phyloP scores from a whole-genome alignment of 345 rosid species.

The Dovyalis caffra region DNA sequence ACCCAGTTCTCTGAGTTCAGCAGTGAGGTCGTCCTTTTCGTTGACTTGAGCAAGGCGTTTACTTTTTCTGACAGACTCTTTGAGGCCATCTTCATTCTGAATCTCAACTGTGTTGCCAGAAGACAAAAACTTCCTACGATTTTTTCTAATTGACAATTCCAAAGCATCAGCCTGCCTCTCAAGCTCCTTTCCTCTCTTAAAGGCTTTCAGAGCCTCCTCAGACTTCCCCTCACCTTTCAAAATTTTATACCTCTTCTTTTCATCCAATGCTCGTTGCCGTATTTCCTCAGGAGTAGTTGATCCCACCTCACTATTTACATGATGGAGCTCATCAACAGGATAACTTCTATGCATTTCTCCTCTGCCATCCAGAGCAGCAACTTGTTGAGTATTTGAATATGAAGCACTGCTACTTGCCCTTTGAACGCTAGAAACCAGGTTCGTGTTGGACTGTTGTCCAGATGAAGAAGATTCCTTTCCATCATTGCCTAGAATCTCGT shows the following conservation, averaged over 20 bases:
- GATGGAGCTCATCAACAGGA: constrained; percentile 31
- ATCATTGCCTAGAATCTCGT: constrained; percentile 66
- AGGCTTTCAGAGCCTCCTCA: constrained; percentile 83
- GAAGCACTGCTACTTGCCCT: constrained; percentile 47
- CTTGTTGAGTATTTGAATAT: constrained; percentile 33
- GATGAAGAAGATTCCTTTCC: constrained; percentile 54
- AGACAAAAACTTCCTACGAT: constrained; percentile 44
- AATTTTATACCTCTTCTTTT: constrained; percentile 61
- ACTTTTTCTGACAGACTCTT: constrained; percentile 45
- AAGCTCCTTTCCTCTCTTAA: constrained; percentile 89
- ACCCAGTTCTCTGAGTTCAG: constrained; percentile 76
- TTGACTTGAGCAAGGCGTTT: constrained; percentile 38
- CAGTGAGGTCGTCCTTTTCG: constrained; percentile 54
- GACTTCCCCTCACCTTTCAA: constrained; percentile 81
- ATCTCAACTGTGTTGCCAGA: constrained; percentile 32
- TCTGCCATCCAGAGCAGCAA: constrained; percentile 21
- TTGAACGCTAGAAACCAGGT: constrained; percentile 27
- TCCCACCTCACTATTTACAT: constrained; percentile 27
- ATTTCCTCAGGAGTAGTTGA: constrained; percentile 59
- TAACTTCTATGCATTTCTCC: constrained; percentile 24
- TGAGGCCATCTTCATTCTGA: constrained; percentile 39
- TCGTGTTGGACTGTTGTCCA: constrained; percentile 26
- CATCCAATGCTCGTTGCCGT: constrained; percentile 71
- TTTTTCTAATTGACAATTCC: constrained; percentile 57
- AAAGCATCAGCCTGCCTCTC: constrained; percentile 87